A percentile compares a stretch with the other conserved stretches of the same genome.
phyloP scores from a whole-genome alignment of 441 rosid genomes.

The Eruca vesicaria region DNA sequence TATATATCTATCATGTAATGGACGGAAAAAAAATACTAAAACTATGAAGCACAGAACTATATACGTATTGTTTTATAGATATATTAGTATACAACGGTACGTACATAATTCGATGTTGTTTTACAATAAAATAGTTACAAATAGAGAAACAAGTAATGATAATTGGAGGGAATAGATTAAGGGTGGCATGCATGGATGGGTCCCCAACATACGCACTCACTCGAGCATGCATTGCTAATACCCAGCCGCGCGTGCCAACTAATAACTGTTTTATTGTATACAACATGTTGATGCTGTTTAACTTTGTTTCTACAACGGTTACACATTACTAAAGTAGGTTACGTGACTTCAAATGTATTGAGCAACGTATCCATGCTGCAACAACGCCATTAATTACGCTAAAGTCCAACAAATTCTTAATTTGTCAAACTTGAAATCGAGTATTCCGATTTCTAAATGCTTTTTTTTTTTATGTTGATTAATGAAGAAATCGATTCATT shows the following conservation, averaged over 20 bases:
- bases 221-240: slow-evolving; percentile 42
- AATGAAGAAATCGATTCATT: background rate
- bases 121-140: background rate
- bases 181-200: slow-evolving; percentile 39
- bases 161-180: slow-evolving; percentile 14
- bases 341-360: background rate
- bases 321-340: background rate
- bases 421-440: background rate
- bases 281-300: background rate
- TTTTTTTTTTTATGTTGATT: background rate
- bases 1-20: background rate
- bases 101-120: background rate
- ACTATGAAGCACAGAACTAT: background rate
- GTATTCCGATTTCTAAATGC: background rate
- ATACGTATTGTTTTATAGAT: background rate
- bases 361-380: background rate
- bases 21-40: background rate
- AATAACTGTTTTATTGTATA: background rate
- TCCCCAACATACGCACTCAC: slow-evolving; percentile 33
- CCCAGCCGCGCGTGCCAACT: slow-evolving; percentile 50
- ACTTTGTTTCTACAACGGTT: background rate
- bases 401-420: background rate
- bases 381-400: background rate
- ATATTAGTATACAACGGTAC: background rate
- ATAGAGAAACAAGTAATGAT: slow-evolving; percentile 4